Conservation (phyloP, 768 basidiomycete genomes). For the Hypholoma fasciculare region DNA sequence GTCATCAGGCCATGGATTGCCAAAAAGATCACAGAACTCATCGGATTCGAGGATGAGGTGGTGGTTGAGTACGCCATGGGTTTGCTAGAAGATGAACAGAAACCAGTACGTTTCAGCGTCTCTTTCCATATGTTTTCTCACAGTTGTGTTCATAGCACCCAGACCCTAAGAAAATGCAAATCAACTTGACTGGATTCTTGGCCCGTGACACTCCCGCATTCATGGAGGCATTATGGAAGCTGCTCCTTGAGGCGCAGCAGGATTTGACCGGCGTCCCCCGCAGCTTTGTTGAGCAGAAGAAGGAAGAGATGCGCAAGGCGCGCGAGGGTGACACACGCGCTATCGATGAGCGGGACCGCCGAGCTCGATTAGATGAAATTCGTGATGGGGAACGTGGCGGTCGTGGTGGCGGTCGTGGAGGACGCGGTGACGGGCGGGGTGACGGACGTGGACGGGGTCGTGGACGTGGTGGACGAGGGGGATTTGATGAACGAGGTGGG, state of each 20-base stretch:
- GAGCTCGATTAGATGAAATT: conserved; percentile 68
- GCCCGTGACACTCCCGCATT: conserved; percentile 84
- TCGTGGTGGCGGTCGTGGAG: conserved; percentile 53
- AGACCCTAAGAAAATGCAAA: conserved; percentile 95
- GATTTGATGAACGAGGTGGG: conserved; percentile 49
- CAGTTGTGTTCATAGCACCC: conserved; percentile 54
- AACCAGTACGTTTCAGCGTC: conserved; percentile 58
- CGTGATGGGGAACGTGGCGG: conserved; percentile 59
- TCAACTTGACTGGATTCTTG: conserved; percentile 90
- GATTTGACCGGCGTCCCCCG: conserved; percentile 88
- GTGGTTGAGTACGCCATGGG: conserved; percentile 97
- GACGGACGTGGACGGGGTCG: conserved; percentile 50
- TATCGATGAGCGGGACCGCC: conserved; percentile 70
- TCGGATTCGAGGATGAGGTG: conserved; percentile 96
- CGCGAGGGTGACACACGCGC: conserved; percentile 62
- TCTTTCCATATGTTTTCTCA: not conserved
- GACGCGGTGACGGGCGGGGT: conserved; percentile 60
- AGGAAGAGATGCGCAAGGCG: conserved; percentile 81
- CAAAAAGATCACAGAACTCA: conserved; percentile 86
- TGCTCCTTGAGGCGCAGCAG: conserved; percentile 91
- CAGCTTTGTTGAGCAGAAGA: conserved; percentile 90
- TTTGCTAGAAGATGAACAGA: conserved; percentile 80
- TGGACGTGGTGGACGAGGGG: conserved; percentile 53
- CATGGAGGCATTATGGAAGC: conserved; percentile 86
- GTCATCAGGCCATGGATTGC: conserved; percentile 97